A percentile compares a stretch with the other conserved stretches of the same genome.
phyloP scores from a whole-genome alignment of 768 basidiomycete genomes.

The Hericium rajendrae region DNA sequence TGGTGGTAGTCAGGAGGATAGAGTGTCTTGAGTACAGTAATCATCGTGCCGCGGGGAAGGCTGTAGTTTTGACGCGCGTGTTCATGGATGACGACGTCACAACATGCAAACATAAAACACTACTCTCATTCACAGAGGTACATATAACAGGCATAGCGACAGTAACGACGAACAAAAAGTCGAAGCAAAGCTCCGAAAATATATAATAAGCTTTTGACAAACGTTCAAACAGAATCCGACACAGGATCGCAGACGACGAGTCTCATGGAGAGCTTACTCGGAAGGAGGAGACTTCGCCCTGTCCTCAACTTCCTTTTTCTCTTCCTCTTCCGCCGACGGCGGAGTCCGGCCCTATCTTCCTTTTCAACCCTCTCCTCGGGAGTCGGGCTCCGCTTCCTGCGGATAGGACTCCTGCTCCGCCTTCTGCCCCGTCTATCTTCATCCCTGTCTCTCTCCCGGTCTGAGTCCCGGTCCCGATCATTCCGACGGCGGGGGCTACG shows the following conservation, averaged over 20 bases:
- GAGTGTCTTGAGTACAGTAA: too few relatives aligned
- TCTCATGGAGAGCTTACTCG: slow-evolving; percentile 28
- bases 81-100: not conserved
- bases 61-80: not conserved
- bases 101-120: not conserved
- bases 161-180: not conserved
- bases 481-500: slow-evolving; percentile 42
- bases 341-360: slow-evolving; percentile 46
- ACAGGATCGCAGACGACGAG: not conserved
- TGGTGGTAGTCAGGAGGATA: not conserved
- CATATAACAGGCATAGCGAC: slow-evolving; percentile 1
- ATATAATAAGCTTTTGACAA: not conserved
- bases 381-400: slow-evolving; percentile 33
- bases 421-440: slow-evolving; percentile 18
- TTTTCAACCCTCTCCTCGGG: slow-evolving; percentile 25
- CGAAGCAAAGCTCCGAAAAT: not conserved
- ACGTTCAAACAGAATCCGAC: not conserved
- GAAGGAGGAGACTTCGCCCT: slow-evolving; percentile 53
- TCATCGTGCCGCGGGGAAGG: not conserved
- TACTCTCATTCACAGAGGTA: not conserved
- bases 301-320: slow-evolving; percentile 35
- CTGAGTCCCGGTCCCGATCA: slow-evolving; percentile 32
- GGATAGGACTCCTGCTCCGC: slow-evolving; percentile 39
- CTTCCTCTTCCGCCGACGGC: slow-evolving; percentile 35
- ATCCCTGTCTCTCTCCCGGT: slow-evolving; percentile 24